Conservation (phyloP, 805 yeast species). For the Candida stauntonica region DNA sequence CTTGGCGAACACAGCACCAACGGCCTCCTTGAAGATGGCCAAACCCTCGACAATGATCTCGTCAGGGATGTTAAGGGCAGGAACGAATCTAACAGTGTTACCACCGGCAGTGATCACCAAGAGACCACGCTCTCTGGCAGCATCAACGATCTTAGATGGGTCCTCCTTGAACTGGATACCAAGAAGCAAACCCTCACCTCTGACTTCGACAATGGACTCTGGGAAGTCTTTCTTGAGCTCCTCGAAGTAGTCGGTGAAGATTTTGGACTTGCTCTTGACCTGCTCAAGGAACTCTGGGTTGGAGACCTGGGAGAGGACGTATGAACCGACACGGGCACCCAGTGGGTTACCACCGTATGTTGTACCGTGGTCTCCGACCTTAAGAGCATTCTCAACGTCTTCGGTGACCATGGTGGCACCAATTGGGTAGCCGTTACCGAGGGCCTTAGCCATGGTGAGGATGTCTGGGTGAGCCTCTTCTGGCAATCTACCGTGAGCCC, state of each 20-base stretch:
- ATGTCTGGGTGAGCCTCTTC: conserved; percentile 90
- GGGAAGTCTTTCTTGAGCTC: conserved; percentile 53
- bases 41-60: conserved; percentile 69
- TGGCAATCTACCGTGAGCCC: conserved; percentile 86
- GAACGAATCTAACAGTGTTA: conserved; percentile 85
- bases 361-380: conserved; percentile 96
- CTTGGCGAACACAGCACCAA: conserved; percentile 31
- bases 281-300: conserved; percentile 51
- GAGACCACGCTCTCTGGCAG: conserved; percentile 76
- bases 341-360: conserved; percentile 97
- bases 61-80: conserved; percentile 81
- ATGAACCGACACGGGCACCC: conserved; percentile 75
- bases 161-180: conserved; percentile 75
- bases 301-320: conserved; percentile 68
- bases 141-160: conserved; percentile 56
- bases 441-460: conserved; percentile 89
- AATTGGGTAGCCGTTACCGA: conserved; percentile 95
- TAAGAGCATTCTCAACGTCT: conserved; percentile 62
- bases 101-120: conserved; percentile 89
- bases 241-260: conserved; percentile 47
- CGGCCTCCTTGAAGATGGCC: conserved; percentile 56
- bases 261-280: conserved; percentile 58
- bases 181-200: conserved; percentile 85
- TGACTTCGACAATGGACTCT: conserved; percentile 56
- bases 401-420: conserved; percentile 91